phyloP scores from a whole-genome alignment of 2,329 filamentous ascomycete species.

The Diplodia scrobiculata region DNA sequence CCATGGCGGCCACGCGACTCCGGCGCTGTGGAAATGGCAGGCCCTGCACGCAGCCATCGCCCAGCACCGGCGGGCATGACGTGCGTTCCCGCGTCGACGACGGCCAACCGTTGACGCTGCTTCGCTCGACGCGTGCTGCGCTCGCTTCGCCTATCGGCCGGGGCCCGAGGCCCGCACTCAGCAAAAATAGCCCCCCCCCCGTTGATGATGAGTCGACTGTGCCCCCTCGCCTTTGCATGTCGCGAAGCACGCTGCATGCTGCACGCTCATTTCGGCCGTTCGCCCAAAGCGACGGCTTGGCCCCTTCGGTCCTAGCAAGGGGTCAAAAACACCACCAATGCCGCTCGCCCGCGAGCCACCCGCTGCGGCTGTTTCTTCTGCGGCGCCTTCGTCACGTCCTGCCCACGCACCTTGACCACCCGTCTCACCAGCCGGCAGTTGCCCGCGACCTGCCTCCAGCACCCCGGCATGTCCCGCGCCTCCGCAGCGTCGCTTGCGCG shows the following conservation, averaged over 20 bases:
- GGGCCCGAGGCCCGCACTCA: conserved; percentile 1
- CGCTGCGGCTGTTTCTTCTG: conserved; percentile 26
- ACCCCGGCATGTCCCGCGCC: conserved; percentile 19
- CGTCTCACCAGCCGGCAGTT: conserved; percentile 25
- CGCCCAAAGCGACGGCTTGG: conserved; percentile 20
- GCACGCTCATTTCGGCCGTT: conserved; percentile 27
- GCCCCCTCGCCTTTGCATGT: conserved; percentile 26
- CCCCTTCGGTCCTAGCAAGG: conserved; percentile 27
- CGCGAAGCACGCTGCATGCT: conserved; percentile 18
- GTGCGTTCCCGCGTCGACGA: conserved; percentile 16
- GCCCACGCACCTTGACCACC: conserved; percentile 12
- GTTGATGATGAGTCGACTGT: conserved; percentile 18
- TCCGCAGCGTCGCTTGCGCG: conserved; percentile 26
- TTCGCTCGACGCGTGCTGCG: background rate
- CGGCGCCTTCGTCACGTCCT: conserved; percentile 26
- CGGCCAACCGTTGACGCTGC: background rate
- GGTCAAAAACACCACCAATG: conserved; percentile 19
- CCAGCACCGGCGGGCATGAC: conserved; percentile 17
- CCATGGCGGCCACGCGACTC: conserved; percentile 28
- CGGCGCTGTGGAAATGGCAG: conserved; percentile 17
- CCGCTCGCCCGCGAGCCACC: conserved; percentile 24
- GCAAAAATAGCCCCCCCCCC: conserved; percentile 8
- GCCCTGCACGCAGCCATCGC: conserved; percentile 26
- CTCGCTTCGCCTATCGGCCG: conserved; percentile 19
- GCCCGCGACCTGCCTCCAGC: background rate